phyloP scores from a whole-genome alignment of 768 basidiomycete genomes.

The Chalciporus pseudorubinellus region DNA sequence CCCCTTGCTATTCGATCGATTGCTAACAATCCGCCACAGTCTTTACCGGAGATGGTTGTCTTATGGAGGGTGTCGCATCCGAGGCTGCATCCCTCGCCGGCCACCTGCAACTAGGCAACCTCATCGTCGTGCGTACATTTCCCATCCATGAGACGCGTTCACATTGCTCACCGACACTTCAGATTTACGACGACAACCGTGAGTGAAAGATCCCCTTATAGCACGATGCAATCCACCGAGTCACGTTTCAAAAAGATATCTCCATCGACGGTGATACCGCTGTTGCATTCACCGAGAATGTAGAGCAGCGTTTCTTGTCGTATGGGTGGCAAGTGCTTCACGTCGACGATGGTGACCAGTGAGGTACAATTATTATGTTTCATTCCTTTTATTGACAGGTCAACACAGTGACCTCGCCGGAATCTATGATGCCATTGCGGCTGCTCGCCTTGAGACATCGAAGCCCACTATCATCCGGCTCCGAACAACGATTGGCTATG shows the following conservation, averaged over 20 bases:
- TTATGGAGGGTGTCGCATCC: conserved; percentile 95
- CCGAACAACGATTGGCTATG: conserved; percentile 89
- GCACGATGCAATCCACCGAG: conserved; percentile 3
- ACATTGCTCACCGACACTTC: conserved; percentile 14
- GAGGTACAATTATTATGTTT: conserved; percentile 16
- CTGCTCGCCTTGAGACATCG: conserved; percentile 69
- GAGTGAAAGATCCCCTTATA: conserved; percentile 30
- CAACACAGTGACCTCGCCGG: conserved; percentile 64
- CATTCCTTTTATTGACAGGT: conserved; percentile 9
- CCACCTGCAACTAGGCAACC: conserved; percentile 89
- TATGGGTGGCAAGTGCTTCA: conserved; percentile 95
- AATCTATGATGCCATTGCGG: conserved; percentile 76
- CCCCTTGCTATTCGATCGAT: not conserved
- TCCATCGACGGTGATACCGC: conserved; percentile 95
- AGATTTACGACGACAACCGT: conserved; percentile 98
- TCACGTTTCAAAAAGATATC: conserved; percentile 59
- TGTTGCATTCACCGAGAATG: conserved; percentile 92
- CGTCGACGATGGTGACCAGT: conserved; percentile 80
- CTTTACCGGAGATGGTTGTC: conserved; percentile 92
- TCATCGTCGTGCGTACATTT: conserved; percentile 71
- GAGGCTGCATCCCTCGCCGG: conserved; percentile 93
- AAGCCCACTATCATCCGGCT: conserved; percentile 89
- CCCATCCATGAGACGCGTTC: conserved; percentile 10
- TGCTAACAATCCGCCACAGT: conserved; percentile 40
- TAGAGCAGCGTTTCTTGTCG: conserved; percentile 80